A percentile compares a stretch with the other conserved stretches of the same genome.
Conservation (phyloP, 345 rosid species). For the Eucalyptus shirleyi region DNA sequence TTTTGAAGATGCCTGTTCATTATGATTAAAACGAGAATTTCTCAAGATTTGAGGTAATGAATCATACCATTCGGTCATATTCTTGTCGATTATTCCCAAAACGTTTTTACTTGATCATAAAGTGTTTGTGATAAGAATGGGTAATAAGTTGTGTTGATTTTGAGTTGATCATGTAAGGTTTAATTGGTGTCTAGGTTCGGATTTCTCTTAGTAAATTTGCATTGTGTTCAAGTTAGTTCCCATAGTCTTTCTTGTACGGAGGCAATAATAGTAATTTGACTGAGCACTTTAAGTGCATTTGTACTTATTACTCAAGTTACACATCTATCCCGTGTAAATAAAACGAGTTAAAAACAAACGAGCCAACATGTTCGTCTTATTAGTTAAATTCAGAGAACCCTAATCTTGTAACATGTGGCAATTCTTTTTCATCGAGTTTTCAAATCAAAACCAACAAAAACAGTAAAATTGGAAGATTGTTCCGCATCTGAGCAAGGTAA, state of each 20-base stretch:
- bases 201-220: background rate
- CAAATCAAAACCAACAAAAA: background rate
- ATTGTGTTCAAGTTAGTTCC: background rate
- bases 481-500: background rate
- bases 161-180: background rate
- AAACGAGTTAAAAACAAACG: background rate
- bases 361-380: background rate
- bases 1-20: background rate
- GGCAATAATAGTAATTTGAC: background rate
- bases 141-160: background rate
- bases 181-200: background rate
- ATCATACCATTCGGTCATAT: background rate
- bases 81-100: background rate
- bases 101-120: background rate
- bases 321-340: background rate
- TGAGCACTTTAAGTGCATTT: background rate
- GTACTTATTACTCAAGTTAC: background rate
- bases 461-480: background rate
- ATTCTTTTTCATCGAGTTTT: background rate
- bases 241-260: background rate
- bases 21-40: background rate
- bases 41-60: background rate
- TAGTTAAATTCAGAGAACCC: background rate
- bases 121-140: background rate
- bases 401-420: background rate